phyloP scores from a whole-genome alignment of 768 basidiomycete genomes.

The Podaxis sp. region DNA sequence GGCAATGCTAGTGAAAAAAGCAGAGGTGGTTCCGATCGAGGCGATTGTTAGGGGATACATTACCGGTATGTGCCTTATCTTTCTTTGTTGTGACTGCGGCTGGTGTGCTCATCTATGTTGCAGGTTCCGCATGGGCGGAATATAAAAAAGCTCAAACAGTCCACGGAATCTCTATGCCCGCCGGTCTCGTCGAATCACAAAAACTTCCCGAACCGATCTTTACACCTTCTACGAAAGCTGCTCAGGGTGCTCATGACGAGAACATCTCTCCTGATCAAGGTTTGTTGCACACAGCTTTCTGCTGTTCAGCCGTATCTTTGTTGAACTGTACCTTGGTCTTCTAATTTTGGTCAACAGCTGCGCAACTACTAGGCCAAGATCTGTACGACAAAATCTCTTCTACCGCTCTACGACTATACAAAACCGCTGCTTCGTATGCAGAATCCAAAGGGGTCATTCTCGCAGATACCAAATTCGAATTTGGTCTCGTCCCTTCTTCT shows the following conservation, averaged over 20 bases:
- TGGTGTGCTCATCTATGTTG: background rate
- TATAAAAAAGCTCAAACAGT: slow-evolving; percentile 86
- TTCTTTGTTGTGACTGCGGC: background rate
- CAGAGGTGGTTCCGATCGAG: slow-evolving; percentile 86
- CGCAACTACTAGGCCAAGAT: slow-evolving; percentile 59
- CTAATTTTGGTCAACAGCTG: slow-evolving; percentile 44
- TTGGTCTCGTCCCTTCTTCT: slow-evolving; percentile 65
- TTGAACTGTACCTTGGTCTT: too few species aligned
- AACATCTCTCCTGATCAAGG: slow-evolving; percentile 87
- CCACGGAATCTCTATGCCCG: slow-evolving; percentile 76
- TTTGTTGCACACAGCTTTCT: slow-evolving; percentile 21
- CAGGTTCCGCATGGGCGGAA: slow-evolving; percentile 95
- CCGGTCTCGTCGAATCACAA: slow-evolving; percentile 80
- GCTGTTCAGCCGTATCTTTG: too few species aligned
- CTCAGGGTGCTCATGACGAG: slow-evolving; percentile 91
- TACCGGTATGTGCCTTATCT: slow-evolving; percentile 54
- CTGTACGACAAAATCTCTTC: slow-evolving; percentile 58
- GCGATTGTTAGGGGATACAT: slow-evolving; percentile 96
- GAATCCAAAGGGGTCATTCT: slow-evolving; percentile 79
- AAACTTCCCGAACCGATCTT: slow-evolving; percentile 81
- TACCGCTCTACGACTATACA: slow-evolving; percentile 63
- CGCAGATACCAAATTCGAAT: slow-evolving; percentile 99
- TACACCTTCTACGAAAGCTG: slow-evolving; percentile 97
- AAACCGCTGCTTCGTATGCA: slow-evolving; percentile 71
- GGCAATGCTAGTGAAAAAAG: slow-evolving; percentile 88